A percentile compares a stretch with the other conserved stretches of the same genome.
These are phyloP conservation scores for Dittrichia graveolens DNA, from an alignment of 129 eudicot species.

Conservation along the genomic window DNA sequence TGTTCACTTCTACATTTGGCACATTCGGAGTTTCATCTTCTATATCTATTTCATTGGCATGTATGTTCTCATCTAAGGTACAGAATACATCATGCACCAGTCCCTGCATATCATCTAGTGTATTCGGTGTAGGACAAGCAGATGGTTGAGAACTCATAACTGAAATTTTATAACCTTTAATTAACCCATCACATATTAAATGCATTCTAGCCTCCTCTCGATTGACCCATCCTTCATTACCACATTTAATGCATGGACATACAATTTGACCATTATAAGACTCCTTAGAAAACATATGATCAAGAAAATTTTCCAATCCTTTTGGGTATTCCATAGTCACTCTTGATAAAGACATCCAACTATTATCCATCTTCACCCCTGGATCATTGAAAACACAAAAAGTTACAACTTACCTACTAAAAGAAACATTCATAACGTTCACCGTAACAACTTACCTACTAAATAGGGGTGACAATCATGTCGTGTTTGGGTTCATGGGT, in stretches of 20 bases:
- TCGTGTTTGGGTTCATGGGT: no score
- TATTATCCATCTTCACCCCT: not conserved
- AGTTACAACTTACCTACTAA: no score
- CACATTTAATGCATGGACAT: slow-evolving; percentile 3
- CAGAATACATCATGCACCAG: no score
- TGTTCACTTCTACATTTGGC: not conserved
- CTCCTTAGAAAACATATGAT: slow-evolving; percentile 5
- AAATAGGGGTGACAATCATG: no score
- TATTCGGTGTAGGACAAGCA: no score
- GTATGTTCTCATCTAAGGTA: not conserved
- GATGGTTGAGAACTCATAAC: accelerated
- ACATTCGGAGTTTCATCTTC: not conserved
- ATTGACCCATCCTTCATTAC: not conserved
- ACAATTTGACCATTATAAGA: not conserved
- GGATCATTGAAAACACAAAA: not conserved
- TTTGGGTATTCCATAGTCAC: slow-evolving; percentile 8
- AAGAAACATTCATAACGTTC: no score
- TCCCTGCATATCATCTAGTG: no score
- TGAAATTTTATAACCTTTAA: no score
- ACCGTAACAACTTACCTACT: no score
- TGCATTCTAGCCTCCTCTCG: no score
- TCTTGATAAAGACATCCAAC: slow-evolving; percentile 19
- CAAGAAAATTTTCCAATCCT: slow-evolving; percentile 13
- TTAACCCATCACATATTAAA: no score
- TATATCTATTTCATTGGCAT: not conserved